Percentiles rank a stretch among this genome's conserved stretches.
These are phyloP conservation scores for Gyromitra esculenta DNA, from an alignment of 2,329 filamentous ascomycete species.

Conservation along the genomic window DNA sequence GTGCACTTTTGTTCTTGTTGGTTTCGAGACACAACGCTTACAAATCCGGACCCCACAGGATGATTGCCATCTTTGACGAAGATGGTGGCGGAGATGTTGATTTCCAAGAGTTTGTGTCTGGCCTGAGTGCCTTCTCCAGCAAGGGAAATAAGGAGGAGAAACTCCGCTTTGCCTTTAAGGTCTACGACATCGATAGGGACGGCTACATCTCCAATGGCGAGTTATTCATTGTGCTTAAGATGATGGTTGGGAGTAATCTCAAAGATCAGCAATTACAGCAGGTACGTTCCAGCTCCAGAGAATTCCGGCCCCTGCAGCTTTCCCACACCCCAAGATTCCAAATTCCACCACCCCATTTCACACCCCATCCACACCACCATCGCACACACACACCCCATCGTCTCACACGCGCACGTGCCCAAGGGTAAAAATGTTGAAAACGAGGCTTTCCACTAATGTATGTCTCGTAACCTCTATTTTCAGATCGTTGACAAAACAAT, in stretches of 20 bases:
- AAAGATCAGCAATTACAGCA: constrained; percentile 99
- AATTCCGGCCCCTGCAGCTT: constrained; percentile 34
- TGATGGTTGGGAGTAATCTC: constrained; percentile 99
- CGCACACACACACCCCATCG: constrained; percentile 16
- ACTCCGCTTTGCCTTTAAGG: constrained; percentile 96
- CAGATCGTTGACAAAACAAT: constrained; percentile 99
- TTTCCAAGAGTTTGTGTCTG: constrained; percentile 98
- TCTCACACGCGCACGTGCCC: constrained; percentile 20
- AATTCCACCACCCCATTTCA: constrained; percentile 14
- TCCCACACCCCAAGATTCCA: constrained; percentile 31
- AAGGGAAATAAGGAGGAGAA: constrained; percentile 99
- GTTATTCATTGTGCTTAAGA: constrained; percentile 99
- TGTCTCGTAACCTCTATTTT: constrained; percentile 32
- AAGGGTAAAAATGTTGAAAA: constrained; percentile 17
- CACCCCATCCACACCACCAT: constrained; percentile 6
- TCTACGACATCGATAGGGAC: constrained; percentile 99
- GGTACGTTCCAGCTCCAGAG: constrained; percentile 59
- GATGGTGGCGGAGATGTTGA: constrained; percentile 97
- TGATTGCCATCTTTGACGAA: constrained; percentile 99
- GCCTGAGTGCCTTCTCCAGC: constrained; percentile 92
- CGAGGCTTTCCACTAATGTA: constrained; percentile 57
- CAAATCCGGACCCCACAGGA: constrained; percentile 67
- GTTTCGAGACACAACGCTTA: constrained; percentile 39
- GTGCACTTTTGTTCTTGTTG: constrained; percentile 6
- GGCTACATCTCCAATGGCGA: constrained; percentile 99